Base-by-base conservation (phyloP, 371 early-diverging fungal species). In the Blastocladiella emersonii region DNA sequence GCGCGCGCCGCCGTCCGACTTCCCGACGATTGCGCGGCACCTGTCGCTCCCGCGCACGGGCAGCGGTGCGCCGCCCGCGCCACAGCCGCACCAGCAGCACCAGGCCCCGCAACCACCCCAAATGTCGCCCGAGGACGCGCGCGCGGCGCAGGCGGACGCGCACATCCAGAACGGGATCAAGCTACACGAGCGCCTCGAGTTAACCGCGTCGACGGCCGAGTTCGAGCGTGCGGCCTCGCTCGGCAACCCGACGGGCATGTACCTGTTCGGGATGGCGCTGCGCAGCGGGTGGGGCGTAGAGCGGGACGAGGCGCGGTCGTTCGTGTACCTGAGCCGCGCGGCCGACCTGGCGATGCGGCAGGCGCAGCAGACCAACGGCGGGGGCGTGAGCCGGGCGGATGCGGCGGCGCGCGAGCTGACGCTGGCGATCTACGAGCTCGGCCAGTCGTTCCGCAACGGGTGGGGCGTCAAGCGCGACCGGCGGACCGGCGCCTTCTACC, bases 381-480 rank as follows among this genome's bases (percentile, higher is more conserved):
- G 7, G 36, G 57, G 5, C 10, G 32, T 7, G 7, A 6, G 2
- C 19, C 25, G 34, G 55, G 13, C 49, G 25, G 34, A 0, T 1
- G 25, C 36, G 0, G 41, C 60, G 19, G 34, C 53, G 19, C 36
- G 37, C 3, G 59, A 64, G 10, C 60, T 64, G 36, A 41, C 61
- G 27, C n/a, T 64, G 27, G 60, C 59, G 23, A 34, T 64, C 21
- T 64, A 64, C 61, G 64, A 64, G 32, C 34, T 64, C 45, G 64
- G 59, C 51, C 53, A 57, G 21, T 59, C 39, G 8, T 59, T 36
- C 51, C 51, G 36, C 13, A 23, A 57, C 39, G 64, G 64, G 8
- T 64, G 64, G 64, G 64, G 64, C 12, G 49, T 48, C 1, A 3
- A 10, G 12, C 15, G 15, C 4, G 12, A 15, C 25, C 30, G 32